Percentiles rank a stretch among this genome's conserved stretches.
Conservation (phyloP, 176 grass and related monocot species). For the Musa beccarii region DNA sequence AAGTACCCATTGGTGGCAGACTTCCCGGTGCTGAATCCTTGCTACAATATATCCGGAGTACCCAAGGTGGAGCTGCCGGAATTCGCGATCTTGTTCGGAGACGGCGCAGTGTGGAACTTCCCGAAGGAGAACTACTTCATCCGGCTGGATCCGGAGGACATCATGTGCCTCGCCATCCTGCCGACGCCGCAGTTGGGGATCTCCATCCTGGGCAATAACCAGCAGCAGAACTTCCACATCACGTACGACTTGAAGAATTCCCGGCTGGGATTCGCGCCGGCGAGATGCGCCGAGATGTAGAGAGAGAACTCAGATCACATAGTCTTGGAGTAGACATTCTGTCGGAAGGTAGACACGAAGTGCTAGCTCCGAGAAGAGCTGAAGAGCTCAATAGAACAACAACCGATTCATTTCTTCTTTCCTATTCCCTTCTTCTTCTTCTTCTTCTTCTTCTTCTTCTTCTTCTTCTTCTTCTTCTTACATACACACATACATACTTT, state of each 20-base stretch:
- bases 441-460: no score
- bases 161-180: constrained; percentile 73
- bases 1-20: constrained; percentile 38
- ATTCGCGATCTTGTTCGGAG: constrained; percentile 46
- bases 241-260: constrained; percentile 58
- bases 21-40: constrained; percentile 66
- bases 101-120: constrained; percentile 82
- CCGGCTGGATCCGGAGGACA: constrained; percentile 44
- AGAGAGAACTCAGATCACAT: not conserved
- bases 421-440: no score
- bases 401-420: no score
- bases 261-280: constrained; percentile 68
- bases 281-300: constrained; percentile 65
- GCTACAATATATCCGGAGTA: constrained; percentile 79
- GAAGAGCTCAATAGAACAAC: not conserved
- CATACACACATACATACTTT: no score
- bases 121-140: constrained; percentile 91
- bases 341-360: no score
- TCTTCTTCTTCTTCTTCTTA: no score
- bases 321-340: no score
- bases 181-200: constrained; percentile 46
- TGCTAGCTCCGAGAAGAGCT: no score
- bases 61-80: constrained; percentile 58
- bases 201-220: constrained; percentile 85
- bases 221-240: constrained; percentile 95